Evolutionary conservation across 78 protist species (phyloP).

Genomic region (Cyanophora paradoxa): DNA sequence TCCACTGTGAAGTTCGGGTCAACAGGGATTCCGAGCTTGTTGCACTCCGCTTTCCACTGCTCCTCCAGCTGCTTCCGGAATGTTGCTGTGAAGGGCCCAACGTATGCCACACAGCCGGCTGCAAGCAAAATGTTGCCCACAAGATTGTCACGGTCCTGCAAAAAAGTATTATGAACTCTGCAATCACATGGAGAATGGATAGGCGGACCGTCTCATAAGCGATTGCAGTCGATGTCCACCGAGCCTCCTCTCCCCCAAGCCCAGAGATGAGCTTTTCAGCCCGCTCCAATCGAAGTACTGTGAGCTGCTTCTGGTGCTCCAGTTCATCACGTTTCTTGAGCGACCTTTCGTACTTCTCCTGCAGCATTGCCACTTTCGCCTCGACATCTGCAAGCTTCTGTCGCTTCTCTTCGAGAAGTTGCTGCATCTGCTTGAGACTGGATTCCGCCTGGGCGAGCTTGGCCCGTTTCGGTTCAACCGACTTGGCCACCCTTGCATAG

Average conservation of each 20-base stretch:
- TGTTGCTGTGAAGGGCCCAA: conserved; percentile 70
- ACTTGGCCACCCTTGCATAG: conserved; percentile 41
- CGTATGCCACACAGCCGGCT: conserved; percentile 67
- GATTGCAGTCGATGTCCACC: too few relatives aligned
- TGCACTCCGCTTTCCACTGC: conserved; percentile 14
- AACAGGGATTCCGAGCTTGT: conserved; percentile 12
- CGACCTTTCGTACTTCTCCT: conserved; percentile 1
- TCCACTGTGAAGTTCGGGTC: conserved; percentile 21
- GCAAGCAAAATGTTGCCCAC: conserved; percentile 65
- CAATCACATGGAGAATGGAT: too few relatives aligned
- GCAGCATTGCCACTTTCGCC: conserved; percentile 12
- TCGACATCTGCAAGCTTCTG: conserved; percentile 9
- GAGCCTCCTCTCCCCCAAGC: too few relatives aligned
- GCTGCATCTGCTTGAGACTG: conserved; percentile 33
- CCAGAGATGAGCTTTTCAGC: conserved; percentile 59
- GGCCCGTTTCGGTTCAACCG: conserved; percentile 51
- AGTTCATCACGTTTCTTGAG: conserved; percentile 25
- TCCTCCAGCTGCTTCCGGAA: conserved; percentile 35
- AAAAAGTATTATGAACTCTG: too few relatives aligned
- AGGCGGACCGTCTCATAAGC: too few relatives aligned
- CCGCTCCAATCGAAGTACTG: conserved; percentile 43
- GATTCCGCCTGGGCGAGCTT: conserved; percentile 35
- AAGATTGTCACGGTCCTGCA: conserved; percentile 4
- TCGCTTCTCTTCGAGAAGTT: conserved; percentile 18
- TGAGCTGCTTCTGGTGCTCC: conserved; percentile 34